phyloP scores from a whole-genome alignment of 2,329 filamentous ascomycete genomes.

The Metarhizium guizhouense region DNA sequence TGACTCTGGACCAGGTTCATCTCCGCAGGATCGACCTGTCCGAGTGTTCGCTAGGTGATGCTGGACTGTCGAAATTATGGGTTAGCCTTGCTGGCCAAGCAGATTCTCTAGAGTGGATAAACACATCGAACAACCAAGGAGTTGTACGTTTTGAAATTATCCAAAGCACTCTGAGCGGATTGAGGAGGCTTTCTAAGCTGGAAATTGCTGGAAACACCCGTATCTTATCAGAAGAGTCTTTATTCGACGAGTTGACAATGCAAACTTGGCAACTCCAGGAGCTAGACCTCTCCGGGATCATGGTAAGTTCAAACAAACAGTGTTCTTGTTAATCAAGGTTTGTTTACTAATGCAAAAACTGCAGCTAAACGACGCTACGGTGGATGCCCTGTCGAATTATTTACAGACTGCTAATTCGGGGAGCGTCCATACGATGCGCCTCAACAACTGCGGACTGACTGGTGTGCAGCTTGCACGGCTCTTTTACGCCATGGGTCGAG shows the following conservation, averaged over 20 bases:
- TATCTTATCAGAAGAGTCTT: conserved; percentile 31
- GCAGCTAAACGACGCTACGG: conserved; percentile 40
- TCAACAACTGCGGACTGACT: conserved; percentile 44
- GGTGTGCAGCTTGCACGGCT: conserved; percentile 40
- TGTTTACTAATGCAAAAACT: conserved; percentile 6
- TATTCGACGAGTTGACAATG: conserved; percentile 37
- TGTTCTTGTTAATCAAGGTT: background rate
- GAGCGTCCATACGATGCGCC: conserved; percentile 32
- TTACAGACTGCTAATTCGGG: conserved; percentile 30
- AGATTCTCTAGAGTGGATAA: conserved; percentile 36
- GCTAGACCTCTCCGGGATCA: conserved; percentile 45
- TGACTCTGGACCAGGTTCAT: conserved; percentile 25
- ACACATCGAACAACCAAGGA: conserved; percentile 45
- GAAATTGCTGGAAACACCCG: conserved; percentile 43
- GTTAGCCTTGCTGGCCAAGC: conserved; percentile 35
- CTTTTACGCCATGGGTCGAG: conserved; percentile 40
- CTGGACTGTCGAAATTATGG: conserved; percentile 38
- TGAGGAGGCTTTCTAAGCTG: conserved; percentile 35
- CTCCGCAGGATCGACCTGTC: conserved; percentile 42
- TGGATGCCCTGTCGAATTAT: conserved; percentile 37
- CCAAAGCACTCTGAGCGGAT: conserved; percentile 32
- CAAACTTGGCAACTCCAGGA: conserved; percentile 40
- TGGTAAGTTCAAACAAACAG: conserved; percentile 25
- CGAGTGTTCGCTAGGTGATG: conserved; percentile 41
- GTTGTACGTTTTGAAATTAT: conserved; percentile 39